Percentiles rank a stretch among this genome's conserved stretches.
Conservation (phyloP, 2,329 filamentous ascomycete species). For the Rhinocladiella mackenziei region DNA sequence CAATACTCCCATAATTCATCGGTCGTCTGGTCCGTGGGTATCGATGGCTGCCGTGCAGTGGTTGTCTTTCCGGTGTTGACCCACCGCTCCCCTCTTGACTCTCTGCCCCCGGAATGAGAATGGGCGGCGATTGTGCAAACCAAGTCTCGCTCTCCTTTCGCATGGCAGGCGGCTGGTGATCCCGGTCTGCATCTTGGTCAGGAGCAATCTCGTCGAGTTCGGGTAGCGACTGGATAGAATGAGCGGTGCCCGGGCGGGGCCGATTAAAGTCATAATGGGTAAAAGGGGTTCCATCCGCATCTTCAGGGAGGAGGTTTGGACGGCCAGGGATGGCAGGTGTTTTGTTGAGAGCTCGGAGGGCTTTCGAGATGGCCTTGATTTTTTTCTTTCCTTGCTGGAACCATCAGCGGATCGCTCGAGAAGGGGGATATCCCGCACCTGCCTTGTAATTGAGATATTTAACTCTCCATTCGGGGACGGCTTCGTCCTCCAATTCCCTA, state of each 20-base stretch:
- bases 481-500: conserved; percentile 76
- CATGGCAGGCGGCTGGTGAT: conserved; percentile 12
- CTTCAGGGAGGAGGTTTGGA: conserved; percentile 13
- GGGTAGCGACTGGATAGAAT: conserved; percentile 10
- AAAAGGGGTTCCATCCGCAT: conserved; percentile 22
- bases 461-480: conserved; percentile 89
- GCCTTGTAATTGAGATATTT: conserved; percentile 94
- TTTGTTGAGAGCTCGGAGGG: conserved; percentile 59
- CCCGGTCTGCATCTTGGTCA: conserved; percentile 19
- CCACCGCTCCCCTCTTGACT: conserved; percentile 33
- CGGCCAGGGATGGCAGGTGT: conserved; percentile 37
- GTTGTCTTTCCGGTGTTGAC: conserved; percentile 19
- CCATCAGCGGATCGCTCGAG: conserved; percentile 16
- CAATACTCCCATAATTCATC: conserved; percentile 61
- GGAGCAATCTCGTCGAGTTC: conserved; percentile 18
- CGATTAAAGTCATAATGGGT: conserved; percentile 29
- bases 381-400: conserved; percentile 75
- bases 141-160: conserved; percentile 29
- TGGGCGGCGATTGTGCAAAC: conserved; percentile 34
- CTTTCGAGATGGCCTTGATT: conserved; percentile 74
- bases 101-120: conserved; percentile 36
- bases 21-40: conserved; percentile 26
- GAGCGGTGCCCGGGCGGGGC: conserved; percentile 12
- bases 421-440: conserved; percentile 8
- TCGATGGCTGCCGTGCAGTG: conserved; percentile 8